A percentile compares a stretch with the other conserved stretches of the same genome.
Conservation (phyloP, 192 early-diverging fungal species). For the Backusella parvicylindrica region DNA sequence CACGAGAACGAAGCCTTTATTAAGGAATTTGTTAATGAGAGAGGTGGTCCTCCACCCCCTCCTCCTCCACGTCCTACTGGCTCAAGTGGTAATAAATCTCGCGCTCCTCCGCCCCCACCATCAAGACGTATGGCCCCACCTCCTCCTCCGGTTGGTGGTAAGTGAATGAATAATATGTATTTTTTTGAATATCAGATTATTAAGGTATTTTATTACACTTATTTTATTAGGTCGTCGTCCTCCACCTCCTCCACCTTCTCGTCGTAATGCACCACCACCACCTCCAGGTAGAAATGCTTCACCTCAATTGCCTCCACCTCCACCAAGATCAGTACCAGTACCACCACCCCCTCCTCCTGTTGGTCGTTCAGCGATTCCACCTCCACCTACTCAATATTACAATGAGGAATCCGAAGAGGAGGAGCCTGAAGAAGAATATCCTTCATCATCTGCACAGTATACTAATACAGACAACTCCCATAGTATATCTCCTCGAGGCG, state of each 20-base stretch:
- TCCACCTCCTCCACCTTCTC: conserved; percentile 23
- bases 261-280: conserved; percentile 32
- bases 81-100: conserved; percentile 18
- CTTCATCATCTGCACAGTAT: neutral
- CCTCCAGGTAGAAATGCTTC: conserved; percentile 9
- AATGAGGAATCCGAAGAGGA: neutral
- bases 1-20: conserved; percentile 66
- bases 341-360: conserved; percentile 12
- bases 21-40: conserved; percentile 61
- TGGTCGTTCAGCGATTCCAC: neutral
- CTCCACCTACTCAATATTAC: neutral
- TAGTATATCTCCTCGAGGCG: neutral
- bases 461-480: neutral
- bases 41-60: conserved; percentile 48
- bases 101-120: conserved; percentile 40
- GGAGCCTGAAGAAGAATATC: neutral
- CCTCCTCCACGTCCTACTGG: conserved; percentile 24
- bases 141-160: conserved; percentile 23
- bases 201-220: neutral
- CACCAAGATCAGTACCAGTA: conserved; percentile 4
- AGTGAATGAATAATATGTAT: neutral
- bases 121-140: conserved; percentile 29
- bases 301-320: conserved; percentile 20
- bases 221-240: conserved; percentile 9
- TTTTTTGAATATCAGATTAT: neutral